Conservation (phyloP, 306 rosid genomes). For the Prunus armeniaca region DNA sequence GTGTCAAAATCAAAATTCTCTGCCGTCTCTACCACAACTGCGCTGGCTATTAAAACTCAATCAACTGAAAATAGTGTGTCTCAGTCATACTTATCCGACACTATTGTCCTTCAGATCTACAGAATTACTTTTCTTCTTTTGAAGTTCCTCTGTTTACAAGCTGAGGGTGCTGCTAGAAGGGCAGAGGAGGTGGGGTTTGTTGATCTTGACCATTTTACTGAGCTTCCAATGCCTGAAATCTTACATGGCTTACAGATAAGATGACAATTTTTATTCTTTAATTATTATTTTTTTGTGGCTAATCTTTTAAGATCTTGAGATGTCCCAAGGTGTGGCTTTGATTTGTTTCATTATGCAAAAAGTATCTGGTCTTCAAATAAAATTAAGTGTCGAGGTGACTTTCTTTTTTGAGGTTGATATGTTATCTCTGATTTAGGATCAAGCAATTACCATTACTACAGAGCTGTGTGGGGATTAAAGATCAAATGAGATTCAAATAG, state of each 20-base stretch:
- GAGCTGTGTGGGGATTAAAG: constrained; percentile 56
- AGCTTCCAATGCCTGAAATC: constrained; percentile 95
- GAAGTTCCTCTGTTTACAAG: constrained; percentile 86
- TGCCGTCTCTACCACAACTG: constrained; percentile 43
- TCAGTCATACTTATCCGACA: constrained; percentile 67
- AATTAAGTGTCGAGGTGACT: not conserved
- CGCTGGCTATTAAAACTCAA: constrained; percentile 44
- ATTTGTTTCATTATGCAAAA: not conserved
- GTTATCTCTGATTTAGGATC: constrained; percentile 58
- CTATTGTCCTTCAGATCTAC: constrained; percentile 66
- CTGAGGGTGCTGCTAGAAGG: constrained; percentile 85
- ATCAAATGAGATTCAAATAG: constrained; percentile 37
- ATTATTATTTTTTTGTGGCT: not conserved
- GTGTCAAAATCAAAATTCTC: constrained; percentile 50
- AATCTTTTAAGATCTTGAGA: not conserved
- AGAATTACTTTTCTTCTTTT: constrained; percentile 69
- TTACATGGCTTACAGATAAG: constrained; percentile 86
- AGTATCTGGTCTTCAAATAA: not conserved
- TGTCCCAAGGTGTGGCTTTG: not conserved
- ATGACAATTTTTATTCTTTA: not conserved
- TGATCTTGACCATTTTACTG: constrained; percentile 92
- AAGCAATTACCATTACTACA: constrained; percentile 34
- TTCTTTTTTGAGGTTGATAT: not conserved
- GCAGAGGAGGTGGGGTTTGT: constrained; percentile 89
- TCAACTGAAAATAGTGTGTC: constrained; percentile 38